Base-by-base conservation (phyloP, 1,284 basidiomycete genomes). In the Anthracocystis panici-leucophaei region DNA sequence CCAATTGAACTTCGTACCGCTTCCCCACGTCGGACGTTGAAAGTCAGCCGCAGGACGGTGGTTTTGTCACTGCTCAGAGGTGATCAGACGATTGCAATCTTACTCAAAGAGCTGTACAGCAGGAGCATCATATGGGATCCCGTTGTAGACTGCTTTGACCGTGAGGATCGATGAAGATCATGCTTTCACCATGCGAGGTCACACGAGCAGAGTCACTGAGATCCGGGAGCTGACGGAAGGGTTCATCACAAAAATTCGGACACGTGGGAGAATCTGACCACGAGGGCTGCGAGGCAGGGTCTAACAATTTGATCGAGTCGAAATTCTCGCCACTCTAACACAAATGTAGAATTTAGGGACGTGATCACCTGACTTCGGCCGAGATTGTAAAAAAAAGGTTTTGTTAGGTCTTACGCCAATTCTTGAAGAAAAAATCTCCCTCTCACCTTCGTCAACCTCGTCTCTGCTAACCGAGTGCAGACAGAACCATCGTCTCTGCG, bases 1-100 rank as follows among this genome's bases (percentile, higher is more conserved):
- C 57, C 35, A 31, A 56, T 12, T 57, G 64, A 66, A 60, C 64
- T 60, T 45, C 57, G 48, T 21, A 6, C 5, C 10, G 16, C 31
- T 3, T 12, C 31, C 7, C 20, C 20, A n/a, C 1, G 31, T 38
- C 35, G 10, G 35, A 38, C 35, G 35, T 38, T 51, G 49, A 35
- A 35, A 21, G 33, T 33, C 33, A 35, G 49, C 49, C 8, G 21
- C 21, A 25, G 21, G 8, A 11, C 44, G 10, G 23, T 45, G 10
- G 20, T 3, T 21, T 45, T 1, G 25, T 25, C 44, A 3, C 23
- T 45, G 21, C 23, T 45, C 12, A 5, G 11, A 46, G 27, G 23
- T 18, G 45, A 18, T 46, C 25, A 46, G 45, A 18, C 16, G 45
- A 29, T 46, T 46, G 23, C 14, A 12, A 44, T 31, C 29, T 9